These are phyloP conservation scores for Furcasterigmium sp. DNA, from an alignment of 2,329 filamentous ascomycete genomes.

Conservation along the genomic window DNA sequence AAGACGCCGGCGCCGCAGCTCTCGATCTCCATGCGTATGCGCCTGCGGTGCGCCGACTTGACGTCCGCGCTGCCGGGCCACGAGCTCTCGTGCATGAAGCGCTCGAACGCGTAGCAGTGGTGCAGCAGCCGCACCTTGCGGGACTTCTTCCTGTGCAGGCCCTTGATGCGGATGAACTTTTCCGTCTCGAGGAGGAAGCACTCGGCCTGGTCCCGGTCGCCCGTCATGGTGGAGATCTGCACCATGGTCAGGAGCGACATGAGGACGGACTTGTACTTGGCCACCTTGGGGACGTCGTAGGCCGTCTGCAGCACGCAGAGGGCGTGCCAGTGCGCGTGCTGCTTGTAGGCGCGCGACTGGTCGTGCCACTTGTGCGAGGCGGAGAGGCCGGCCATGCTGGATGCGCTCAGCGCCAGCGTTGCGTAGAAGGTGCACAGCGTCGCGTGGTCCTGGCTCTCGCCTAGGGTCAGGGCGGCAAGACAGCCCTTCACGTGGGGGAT, in stretches of 20 bases:
- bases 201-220: slow-evolving; percentile 25
- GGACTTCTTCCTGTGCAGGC: slow-evolving; percentile 29
- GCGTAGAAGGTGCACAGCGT: slow-evolving; percentile 29
- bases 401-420: slow-evolving; percentile 30
- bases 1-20: slow-evolving; percentile 9
- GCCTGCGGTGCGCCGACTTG: slow-evolving; percentile 11
- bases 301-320: slow-evolving; percentile 22
- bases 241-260: slow-evolving; percentile 35
- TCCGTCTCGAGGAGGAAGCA: slow-evolving; percentile 32
- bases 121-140: slow-evolving; percentile 34
- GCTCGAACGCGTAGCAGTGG: slow-evolving; percentile 33
- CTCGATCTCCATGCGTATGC: slow-evolving; percentile 14
- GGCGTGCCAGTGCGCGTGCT: slow-evolving; percentile 20
- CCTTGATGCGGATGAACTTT: slow-evolving; percentile 30
- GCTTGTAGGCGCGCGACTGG: slow-evolving; percentile 19
- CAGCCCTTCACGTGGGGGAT: slow-evolving; percentile 28
- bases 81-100: slow-evolving; percentile 32
- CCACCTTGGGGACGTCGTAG: slow-evolving; percentile 22
- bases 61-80: slow-evolving; percentile 17
- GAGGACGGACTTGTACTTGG: slow-evolving; percentile 34
- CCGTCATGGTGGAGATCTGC: slow-evolving; percentile 26
- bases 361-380: slow-evolving; percentile 22
- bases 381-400: slow-evolving; percentile 23
- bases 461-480: slow-evolving; percentile 28
- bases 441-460: slow-evolving; percentile 25